Conservation (phyloP, 208 protist species). For the Leishmania turanica region DNA sequence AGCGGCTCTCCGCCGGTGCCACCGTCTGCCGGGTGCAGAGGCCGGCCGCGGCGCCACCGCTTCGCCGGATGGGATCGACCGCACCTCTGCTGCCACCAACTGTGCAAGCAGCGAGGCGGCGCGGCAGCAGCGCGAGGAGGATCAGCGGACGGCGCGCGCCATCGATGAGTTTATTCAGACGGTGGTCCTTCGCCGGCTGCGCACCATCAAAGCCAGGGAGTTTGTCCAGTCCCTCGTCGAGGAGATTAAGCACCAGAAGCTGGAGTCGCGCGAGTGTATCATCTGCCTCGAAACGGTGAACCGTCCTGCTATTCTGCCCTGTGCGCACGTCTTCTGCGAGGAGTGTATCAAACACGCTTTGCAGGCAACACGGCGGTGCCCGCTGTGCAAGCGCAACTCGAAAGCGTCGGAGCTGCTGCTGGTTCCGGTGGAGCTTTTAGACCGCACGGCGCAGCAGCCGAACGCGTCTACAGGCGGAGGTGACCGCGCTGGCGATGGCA, state of each 20-base stretch:
- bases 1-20: conserved; percentile 47
- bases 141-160: conserved; percentile 13
- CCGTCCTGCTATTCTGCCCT: conserved; percentile 68
- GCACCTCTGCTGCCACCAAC: background rate
- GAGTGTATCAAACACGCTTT: conserved; percentile 64
- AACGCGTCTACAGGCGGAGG: background rate
- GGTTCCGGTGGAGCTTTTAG: conserved; percentile 48
- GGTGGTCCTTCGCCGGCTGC: conserved; percentile 26
- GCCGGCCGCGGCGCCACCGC: background rate
- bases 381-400: conserved; percentile 52
- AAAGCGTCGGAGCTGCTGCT: conserved; percentile 36
- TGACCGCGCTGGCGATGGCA: background rate
- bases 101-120: background rate
- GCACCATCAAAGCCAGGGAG: conserved; percentile 25
- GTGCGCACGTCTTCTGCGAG: conserved; percentile 81
- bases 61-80: background rate
- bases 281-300: conserved; percentile 74
- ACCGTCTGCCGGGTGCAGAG: conserved; percentile 4
- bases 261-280: conserved; percentile 61
- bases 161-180: conserved; percentile 29
- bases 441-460: background rate
- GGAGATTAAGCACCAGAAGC: conserved; percentile 45
- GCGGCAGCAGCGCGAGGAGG: conserved; percentile 11
- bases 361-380: conserved; percentile 40
- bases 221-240: conserved; percentile 58